Evolutionary conservation across 129 eudicot species (phyloP), one percentile per base, ranked within the genome.

Genomic region (Artemisia argyi): DNA sequence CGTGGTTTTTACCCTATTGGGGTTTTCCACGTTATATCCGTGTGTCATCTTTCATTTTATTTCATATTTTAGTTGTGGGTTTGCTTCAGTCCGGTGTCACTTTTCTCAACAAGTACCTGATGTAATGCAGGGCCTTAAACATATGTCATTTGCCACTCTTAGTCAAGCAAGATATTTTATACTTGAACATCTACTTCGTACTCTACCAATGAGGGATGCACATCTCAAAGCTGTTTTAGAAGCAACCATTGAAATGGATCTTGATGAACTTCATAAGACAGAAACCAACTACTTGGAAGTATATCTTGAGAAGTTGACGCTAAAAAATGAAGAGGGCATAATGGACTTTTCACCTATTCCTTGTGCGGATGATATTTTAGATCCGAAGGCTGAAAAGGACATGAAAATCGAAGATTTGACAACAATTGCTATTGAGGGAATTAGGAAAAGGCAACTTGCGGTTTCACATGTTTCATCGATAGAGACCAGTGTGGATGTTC

Each of bases 241-340:
- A 71, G 92, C 91, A 61, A 57, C 74, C 42, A 78, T 85, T 69
- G 92, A 88, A 73, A 70, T 83, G 79, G 97, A 91, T 79, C 65
- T 85, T 65, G 83, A 83, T 48, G 79, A 75, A 65, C 82, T 81
- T 76, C 74, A 75, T 50, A 75, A 71, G 70, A 75, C 61, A 13
- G 83, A 77, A 61, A 56, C 20, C 66, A 66, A 85, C 73, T 58
- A 74, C 70, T 78, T 88, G 71, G 72, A 73, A 78, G 74, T 47
- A 5, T 83, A 85, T 84, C 81, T 85, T 39, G 86, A 80, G 54
- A 82, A 80, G 71, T 78, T 91, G 66, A 74, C 50, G 68, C 69
- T 83, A 11, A 84, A 51, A 52, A 74, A 30, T 13, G 64, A 61
- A 69, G 78, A 62, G 61, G 61, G 11, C 66, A 14, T 18, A 3